Base-by-base conservation (phyloP, 139 green algal species). In the Chlamydomonas sphaeroides region DNA sequence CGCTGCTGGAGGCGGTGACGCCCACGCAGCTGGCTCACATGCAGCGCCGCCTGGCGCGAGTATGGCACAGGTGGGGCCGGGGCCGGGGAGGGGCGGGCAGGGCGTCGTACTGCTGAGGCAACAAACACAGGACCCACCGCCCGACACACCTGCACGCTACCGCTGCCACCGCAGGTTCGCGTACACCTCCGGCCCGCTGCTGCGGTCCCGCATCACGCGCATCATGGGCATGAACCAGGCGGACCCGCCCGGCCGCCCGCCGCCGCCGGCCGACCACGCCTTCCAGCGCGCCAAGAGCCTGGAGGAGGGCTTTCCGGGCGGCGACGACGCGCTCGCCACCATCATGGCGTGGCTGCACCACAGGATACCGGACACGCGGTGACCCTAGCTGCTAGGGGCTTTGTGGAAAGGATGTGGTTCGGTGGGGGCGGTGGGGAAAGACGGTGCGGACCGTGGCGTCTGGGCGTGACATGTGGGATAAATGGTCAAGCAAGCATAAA, bases 301-400 rank as follows among this genome's bases (percentile, higher is more conserved):
- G n/a, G n/a, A n/a, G n/a, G n/a, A n/a, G n/a, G n/a, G n/a, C n/a
- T 66, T 36, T n/a, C n/a, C n/a, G 11, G 11, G 10, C 59, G 59
- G 30, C 30, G 59, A 66, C 59, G 59, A 66, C 59, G 59, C 59
- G n/a, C 38, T 66, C 5, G 30, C 30, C 11, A 66, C 59, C 59
- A 66, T 66, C 59, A 66, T 66, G 59, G 30, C 38, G n/a, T 66
- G 59, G 59, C 59, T 66, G 11, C 38, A 66, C 59, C 59, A 66
- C 59, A 30, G 59, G 8, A 66, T 66, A 35, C n/a, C n/a, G 4
- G 30, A 66, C 30, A 66, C 59, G 5, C 25, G 57, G 30, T n/a
- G n/a, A n/a, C n/a, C n/a, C n/a, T n/a, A n/a, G n/a, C n/a, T n/a
- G n/a, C n/a, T n/a, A n/a, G n/a, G n/a, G n/a, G n/a, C n/a, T n/a